Evolutionary conservation across 1,284 basidiomycete species (phyloP), one percentile per base, ranked within the genome.

Genomic region (Ganoderma boninense): DNA sequence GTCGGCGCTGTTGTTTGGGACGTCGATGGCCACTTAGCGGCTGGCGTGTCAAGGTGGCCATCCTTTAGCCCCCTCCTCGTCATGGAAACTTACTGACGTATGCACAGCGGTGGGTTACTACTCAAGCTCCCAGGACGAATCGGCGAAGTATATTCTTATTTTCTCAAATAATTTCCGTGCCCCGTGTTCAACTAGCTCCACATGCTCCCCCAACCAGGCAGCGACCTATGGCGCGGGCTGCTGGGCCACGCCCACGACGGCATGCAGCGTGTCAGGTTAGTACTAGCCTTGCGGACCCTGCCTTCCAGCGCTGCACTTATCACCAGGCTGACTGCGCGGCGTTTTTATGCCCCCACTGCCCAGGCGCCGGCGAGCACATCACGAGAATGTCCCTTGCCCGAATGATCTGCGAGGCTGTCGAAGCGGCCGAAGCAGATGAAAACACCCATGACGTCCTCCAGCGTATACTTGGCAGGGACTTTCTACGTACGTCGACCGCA

Each of bases 41-140:
- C 92, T 29, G 93, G 92, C 4, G 93, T 94, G 35, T 95, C 93
- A 26, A 93, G 92, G 92, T 90, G 68, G 7, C 29, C 4, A 16
- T 29, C 23, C 44, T 8, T 6, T 32, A 38, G 18, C 1, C 43
- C 54, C 18, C 29, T 35, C 26, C 29, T 16, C 26, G 43, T 4
- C 23, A 20, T 43, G 42, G 60, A 42, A 26, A n/a, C 52, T 70
- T 26, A 32, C 56, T 62, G 65, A 68, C 43, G 67, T 38, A 64
- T 26, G 44, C 43, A 49, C 67, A 94, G 93, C 72, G 93, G 93
- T 10, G 93, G 93, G 0, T 79, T 95, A 16, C 82, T 95, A 63
- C 84, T 95, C 64, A 95, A 95, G 77, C 80, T 84, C 64, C 83
- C 91, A 3, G 93, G 93, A 20, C 83, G 93, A 56, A 79, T 94